Evolutionary conservation across 1,139 yeast genomes (phyloP), one percentile per base, ranked within the genome.

Genomic region (Debaryomyces sp.): DNA sequence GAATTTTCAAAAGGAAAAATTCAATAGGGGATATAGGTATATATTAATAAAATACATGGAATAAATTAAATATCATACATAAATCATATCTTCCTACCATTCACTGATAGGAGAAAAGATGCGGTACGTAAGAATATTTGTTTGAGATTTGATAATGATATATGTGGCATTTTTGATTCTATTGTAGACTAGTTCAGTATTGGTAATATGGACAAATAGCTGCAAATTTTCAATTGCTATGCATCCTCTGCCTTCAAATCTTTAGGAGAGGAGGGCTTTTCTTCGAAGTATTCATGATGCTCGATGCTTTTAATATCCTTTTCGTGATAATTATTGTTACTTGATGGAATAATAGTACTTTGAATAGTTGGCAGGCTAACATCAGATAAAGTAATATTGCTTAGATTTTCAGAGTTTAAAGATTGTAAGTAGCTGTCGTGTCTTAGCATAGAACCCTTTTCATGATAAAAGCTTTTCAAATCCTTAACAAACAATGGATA

Each of bases 401-500:
- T 15, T 15, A 35, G 34, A 12, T 33, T 22, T 5, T 34, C 45
- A 13, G 8, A 5, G n/a, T 23, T 33, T 17, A 22, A 27, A 7
- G 33, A 42, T 35, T 42, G 34, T 13, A 42, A 21, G 17, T 34
- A 42, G 38, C 57, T 59, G 43, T 54, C 62, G 39, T 56, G 58
- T 45, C 58, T 63, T 34, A 66, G 50, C 29, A 54, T 55, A 41
- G 62, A 58, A 2, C 78, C 78, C 41, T 62, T 62, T 5, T 57
- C 54, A 34, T 62, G 54, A 54, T 60, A 73, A 52, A 61, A 75
- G 2, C 56, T 57, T 47, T 70, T 69, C 44, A 81, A 63, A 51
- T 80, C 77, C 21, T 65, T 63, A 0, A 79, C 73, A 62, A 81
- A 80, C 21, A 80, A 61, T 0, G 84, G 84, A 49, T 68, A 73